Base-by-base conservation (phyloP, 306 rosid genomes). In the Leucaena leucocephala region DNA sequence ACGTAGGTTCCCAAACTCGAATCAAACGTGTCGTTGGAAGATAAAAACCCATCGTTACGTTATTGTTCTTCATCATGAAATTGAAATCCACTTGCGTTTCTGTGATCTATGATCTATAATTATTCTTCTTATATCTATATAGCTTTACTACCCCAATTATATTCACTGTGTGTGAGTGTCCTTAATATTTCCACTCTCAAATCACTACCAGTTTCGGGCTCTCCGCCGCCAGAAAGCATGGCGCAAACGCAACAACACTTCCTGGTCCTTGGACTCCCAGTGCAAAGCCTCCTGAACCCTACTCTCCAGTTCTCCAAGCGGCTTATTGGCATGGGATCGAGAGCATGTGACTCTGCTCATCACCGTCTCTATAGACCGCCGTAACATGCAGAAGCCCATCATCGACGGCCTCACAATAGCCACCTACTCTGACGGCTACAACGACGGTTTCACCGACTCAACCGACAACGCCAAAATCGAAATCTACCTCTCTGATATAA, bases 211-310 rank as follows among this genome's bases (percentile, higher is more conserved):
- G 3, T 61, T 27, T 11, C 70, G 43, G 3, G 7, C 50, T 38
- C 21, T 39, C 3, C 15, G 34, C 50, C 8, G 4, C 72, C 7
- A 1, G 35, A 45, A 0, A 10, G 4, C 49, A 67, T 67, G 72
- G 9, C 4, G 5, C 80, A 40, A 2, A 21, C 34, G 13, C 76
- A 34, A 5, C 82, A 15, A 3, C 84, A 81, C 21, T 19, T 81
- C 58, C 71, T 85, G n/a, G 8, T 76, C 13, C 57, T 82, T 10
- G n/a, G 77, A 8, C 76, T 64, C 15, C 74, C 78, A 4, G 33
- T 49, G 0, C 86, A 76, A 58, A 81, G 89, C 67, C 82, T 72
- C n/a, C 35, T 85, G 69, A 85, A 82, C 68, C 86, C 84, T 6
- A 36, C 67, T 35, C 74, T 85, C 45, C 78, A 82, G 17, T 36